Evolutionary conservation across 2,329 filamentous ascomycete genomes (phyloP), one percentile per base, ranked within the genome.

Genomic region (Hymenoscyphus scutula): DNA sequence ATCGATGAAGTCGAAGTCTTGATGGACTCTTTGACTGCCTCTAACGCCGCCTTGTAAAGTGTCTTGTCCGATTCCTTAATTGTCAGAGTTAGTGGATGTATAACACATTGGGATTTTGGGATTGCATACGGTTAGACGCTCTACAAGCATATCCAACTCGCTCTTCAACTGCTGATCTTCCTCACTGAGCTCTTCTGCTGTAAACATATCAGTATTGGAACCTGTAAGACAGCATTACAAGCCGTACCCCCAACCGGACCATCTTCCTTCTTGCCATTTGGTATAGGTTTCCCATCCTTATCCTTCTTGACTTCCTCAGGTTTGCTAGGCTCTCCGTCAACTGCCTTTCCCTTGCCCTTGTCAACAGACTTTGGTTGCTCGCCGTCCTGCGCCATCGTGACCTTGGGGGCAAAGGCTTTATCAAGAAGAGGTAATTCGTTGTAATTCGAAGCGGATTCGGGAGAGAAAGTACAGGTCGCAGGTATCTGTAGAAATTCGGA

Each of bases 1-100:
- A 99, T 99, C 54, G 96, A 99, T 64, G 93, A 98, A 69, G 95
- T 99, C 64, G 95, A 97, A 61, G 95, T 99, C 82, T 97, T 98
- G 83, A 99, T 99, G 75, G 92, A 96, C 73, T 89, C 92, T 82
- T 97, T 98, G 87, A 99, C 97, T 70, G 92, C 90, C 78, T 98
- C 93, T 70, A 99, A 82, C 60, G 95, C 90, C 64, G 93, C 86
- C 77, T 93, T 94, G 82, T 98, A 97, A 70, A 98, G 89, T 63
- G 87, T 88, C 69, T 84, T 83, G 79, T 98, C 90, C 69, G 89
- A 84, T 81, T 98, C 95, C 91, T 96, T 73, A 2, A 64, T 62
- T 60, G n/a, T 2, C 17, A 48, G 38, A 64, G 29, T 63, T 51
- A 45, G 60, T 57, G 60, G 67, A 32, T 72, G 62, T 37, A 51